Evolutionary conservation across 331 rosid genomes (phyloP).

Genomic region (Quercus tomentella): DNA sequence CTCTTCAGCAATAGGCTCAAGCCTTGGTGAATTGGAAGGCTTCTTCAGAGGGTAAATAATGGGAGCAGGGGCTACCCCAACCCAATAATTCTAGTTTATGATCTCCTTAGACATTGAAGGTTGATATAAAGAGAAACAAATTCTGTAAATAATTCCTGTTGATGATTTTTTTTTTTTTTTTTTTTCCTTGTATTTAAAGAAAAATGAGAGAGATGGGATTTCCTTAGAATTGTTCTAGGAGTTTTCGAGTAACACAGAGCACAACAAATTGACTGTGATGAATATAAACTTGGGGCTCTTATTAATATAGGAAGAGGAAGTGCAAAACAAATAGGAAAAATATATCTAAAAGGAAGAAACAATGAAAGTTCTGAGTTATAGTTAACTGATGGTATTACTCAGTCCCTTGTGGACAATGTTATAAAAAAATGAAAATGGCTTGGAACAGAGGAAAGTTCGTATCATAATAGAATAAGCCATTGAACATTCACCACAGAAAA

Average conservation of each 20-base stretch:
- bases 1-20: conserved; percentile 33
- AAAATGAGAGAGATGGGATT: conserved; percentile 19
- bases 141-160: background rate
- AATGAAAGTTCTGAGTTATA: background rate
- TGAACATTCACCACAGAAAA: too few relatives aligned
- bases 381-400: background rate
- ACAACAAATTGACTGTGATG: too few relatives aligned
- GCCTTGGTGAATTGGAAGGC: conserved; percentile 20
- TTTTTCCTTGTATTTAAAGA: conserved; percentile 11
- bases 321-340: background rate
- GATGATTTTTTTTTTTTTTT: conserved; percentile 3
- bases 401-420: background rate
- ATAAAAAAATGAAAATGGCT: background rate
- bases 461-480: too few relatives aligned
- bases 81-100: conserved; percentile 21
- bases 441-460: too few relatives aligned
- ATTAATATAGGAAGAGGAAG: too few relatives aligned
- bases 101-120: conserved; percentile 11
- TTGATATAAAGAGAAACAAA: background rate
- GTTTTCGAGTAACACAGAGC: background rate
- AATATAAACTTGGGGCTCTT: too few relatives aligned
- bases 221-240: background rate
- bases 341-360: background rate
- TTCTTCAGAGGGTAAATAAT: conserved; percentile 11
- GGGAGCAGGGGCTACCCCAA: conserved; percentile 32